Evolutionary conservation across 352 stramenopile genomes (phyloP).

Genomic region (Globisporangium middletonii): DNA sequence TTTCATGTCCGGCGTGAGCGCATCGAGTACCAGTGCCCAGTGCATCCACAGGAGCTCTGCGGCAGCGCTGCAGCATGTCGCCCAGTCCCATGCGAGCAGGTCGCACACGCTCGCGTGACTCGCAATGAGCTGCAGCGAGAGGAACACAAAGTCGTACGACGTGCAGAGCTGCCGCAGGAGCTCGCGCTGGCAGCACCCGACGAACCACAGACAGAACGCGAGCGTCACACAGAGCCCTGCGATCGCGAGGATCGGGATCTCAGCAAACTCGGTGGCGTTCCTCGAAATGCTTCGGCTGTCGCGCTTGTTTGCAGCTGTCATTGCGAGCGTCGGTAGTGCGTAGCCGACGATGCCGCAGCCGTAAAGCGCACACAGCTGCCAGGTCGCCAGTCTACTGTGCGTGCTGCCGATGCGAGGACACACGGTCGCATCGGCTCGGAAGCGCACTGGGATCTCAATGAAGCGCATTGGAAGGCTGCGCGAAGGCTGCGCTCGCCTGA

Average conservation of each 20-base stretch:
- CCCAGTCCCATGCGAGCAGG: neutral
- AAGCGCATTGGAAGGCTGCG: conserved; percentile 2
- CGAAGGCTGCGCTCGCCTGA: neutral
- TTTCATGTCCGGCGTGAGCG: conserved; percentile 1
- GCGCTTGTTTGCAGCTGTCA: neutral
- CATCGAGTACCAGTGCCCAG: conserved; percentile 5
- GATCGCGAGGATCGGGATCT: neutral
- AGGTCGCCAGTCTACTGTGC: neutral
- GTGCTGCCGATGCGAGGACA: neutral
- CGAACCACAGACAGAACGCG: neutral
- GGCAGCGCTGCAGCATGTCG: neutral
- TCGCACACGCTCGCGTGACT: neutral
- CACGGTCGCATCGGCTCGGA: conserved; percentile 1
- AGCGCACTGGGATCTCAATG: neutral
- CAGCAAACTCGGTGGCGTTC: too few species aligned
- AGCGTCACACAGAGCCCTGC: neutral
- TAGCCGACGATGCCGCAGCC: neutral
- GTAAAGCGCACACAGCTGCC: neutral
- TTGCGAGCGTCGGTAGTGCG: neutral
- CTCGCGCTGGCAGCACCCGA: conserved; percentile 1
- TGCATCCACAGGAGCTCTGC: neutral
- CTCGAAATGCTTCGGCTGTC: too few species aligned
- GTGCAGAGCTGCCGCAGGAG: conserved; percentile 4
- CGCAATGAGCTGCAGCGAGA: conserved; percentile 1
- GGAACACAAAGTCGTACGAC: conserved; percentile 15